A percentile compares a stretch with the other conserved stretches of the same genome.
phyloP scores from a whole-genome alignment of 1,284 basidiomycete species.

The Volvariella surrecta region DNA sequence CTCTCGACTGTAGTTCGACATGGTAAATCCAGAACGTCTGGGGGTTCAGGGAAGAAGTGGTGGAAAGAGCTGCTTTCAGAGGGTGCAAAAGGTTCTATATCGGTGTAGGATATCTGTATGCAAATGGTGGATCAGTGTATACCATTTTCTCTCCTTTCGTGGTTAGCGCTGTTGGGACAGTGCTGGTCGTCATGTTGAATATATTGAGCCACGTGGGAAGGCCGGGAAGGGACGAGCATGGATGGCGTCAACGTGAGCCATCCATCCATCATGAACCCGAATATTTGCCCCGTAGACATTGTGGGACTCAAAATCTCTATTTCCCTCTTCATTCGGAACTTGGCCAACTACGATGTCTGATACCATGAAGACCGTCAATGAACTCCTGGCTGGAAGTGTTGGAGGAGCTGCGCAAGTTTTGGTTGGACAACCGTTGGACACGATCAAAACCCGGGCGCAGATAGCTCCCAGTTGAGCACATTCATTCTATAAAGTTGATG shows the following conservation, averaged over 20 bases:
- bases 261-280: background rate
- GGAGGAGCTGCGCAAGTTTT: constrained; percentile 78
- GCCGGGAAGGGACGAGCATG: background rate
- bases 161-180: too few relatives aligned
- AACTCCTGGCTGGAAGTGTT: constrained; percentile 70
- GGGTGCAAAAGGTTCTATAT: constrained; percentile 10
- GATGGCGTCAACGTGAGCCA: constrained; percentile 1
- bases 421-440: constrained; percentile 84
- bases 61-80: constrained; percentile 33
- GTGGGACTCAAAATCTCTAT: background rate
- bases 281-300: too few relatives aligned
- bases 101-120: background rate
- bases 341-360: background rate
- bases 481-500: constrained; percentile 1
- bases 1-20: constrained; percentile 51
- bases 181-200: too few relatives aligned
- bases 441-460: constrained; percentile 77
- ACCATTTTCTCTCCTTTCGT: too few relatives aligned
- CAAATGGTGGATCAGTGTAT: background rate
- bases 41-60: constrained; percentile 24
- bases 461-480: constrained; percentile 57
- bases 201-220: background rate
- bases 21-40: constrained; percentile 8
- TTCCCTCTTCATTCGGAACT: background rate
- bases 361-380: constrained; percentile 45